Base-by-base conservation (phyloP, 2,329 filamentous ascomycete genomes). In the Zymoseptoria passerinii region DNA sequence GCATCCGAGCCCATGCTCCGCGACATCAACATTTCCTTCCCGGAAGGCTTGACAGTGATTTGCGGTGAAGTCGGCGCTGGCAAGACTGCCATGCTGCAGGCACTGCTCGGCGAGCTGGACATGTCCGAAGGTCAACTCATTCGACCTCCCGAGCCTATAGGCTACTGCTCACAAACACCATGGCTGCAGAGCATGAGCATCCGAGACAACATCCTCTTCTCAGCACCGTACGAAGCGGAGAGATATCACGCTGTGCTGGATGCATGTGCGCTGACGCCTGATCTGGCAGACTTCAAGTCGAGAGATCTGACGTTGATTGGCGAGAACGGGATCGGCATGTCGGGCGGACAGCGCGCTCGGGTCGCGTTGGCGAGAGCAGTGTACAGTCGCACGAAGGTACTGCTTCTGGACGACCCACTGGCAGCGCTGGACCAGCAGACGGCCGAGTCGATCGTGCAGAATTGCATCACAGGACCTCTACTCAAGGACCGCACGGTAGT, bases 131-230 rank as follows among this genome's bases (percentile, higher is more conserved):
- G 83, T 19, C 74, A 78, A 7, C 75, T 81, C 10, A 72, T 78
- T 19, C 76, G 79, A 18, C 79, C 83, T 9, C 77, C 80, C 48
- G 78, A 82, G 61, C 79, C 81, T 63, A 75, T 86, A 7, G 85
- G 80, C 5, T 87, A 86, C 67, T 87, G 84, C 71, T 77, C 81
- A 1, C 85, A 87, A 62, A 83, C 80, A 4, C 83, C 85, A 1
- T 88, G 85, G 85, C 74, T 88, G 1, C 83, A 87, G 64, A 87
- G 82, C 61, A 87, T 86, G 83, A 86, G 79, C 58, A 85, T 88
- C 27, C 78, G 83, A 27, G 84, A 88, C 49, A 88, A 87, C 61
- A 87, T 88, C 28, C 73, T 87, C 0, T 87, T 87, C 70, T 82
- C 80, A 4, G 77, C 80, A 2, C 78, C 80, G 0, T 86, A 91